These are phyloP conservation scores for Didymella pomorum DNA, from an alignment of 2,329 filamentous ascomycete species.

Conservation along the genomic window DNA sequence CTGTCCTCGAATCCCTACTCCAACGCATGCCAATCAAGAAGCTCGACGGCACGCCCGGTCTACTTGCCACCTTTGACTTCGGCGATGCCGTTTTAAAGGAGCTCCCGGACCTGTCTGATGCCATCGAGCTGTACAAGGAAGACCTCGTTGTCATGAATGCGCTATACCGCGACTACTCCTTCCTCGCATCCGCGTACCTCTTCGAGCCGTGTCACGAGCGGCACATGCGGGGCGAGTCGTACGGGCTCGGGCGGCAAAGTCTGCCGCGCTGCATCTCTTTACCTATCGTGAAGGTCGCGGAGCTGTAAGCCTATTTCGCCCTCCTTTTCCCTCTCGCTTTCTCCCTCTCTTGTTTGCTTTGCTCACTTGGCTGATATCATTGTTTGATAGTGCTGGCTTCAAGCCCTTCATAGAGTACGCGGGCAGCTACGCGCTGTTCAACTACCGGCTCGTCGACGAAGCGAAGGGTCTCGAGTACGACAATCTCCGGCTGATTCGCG, in stretches of 20 bases:
- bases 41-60: constrained; percentile 74
- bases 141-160: constrained; percentile 85
- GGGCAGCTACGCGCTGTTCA: constrained; percentile 69
- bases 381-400: constrained; percentile 73
- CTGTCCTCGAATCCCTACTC: constrained; percentile 74
- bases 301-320: constrained; percentile 73
- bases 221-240: constrained; percentile 70
- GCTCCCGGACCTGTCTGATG: constrained; percentile 77
- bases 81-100: constrained; percentile 77
- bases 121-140: constrained; percentile 73
- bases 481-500: constrained; percentile 83
- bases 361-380: too few relatives aligned
- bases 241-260: constrained; percentile 77
- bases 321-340: too few relatives aligned
- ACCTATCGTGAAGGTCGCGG: constrained; percentile 82
- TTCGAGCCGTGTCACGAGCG: constrained; percentile 90
- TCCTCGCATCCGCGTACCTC: constrained; percentile 86
- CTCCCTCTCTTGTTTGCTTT: too few relatives aligned
- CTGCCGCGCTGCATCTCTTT: constrained; percentile 78
- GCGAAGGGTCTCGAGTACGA: constrained; percentile 62
- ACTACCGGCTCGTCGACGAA: constrained; percentile 68
- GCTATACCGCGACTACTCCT: constrained; percentile 89
- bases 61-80: constrained; percentile 77
- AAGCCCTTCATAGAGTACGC: constrained; percentile 92
- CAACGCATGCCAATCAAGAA: constrained; percentile 82